A percentile compares a stretch with the other conserved stretches of the same genome.
phyloP scores from a whole-genome alignment of 148 eudicot genomes.

The Polygonum aviculare region DNA sequence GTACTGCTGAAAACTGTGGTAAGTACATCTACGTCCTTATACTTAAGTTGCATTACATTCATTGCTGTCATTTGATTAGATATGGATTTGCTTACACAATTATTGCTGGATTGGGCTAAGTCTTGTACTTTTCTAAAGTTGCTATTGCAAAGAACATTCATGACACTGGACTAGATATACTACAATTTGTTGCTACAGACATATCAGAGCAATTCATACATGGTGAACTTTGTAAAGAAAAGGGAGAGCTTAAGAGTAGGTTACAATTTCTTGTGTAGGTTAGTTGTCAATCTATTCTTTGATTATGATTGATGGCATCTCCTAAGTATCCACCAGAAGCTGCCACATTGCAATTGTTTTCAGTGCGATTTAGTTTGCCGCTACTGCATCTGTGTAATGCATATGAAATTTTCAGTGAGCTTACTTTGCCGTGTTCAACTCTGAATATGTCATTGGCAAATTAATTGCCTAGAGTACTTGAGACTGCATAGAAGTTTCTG shows the following conservation, averaged over 20 bases:
- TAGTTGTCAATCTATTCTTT: neutral
- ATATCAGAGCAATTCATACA: neutral
- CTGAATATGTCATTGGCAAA: neutral
- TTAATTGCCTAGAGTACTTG: neutral
- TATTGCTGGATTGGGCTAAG: neutral
- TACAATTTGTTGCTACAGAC: neutral
- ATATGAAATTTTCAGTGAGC: neutral
- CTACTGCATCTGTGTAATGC: neutral
- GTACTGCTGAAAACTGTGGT: conserved; percentile 79
- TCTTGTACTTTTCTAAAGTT: neutral
- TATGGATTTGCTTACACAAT: neutral
- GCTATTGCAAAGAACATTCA: neutral
- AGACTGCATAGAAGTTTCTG: neutral
- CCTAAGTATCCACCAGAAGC: neutral
- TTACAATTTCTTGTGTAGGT: neutral
- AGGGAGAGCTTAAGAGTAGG: neutral
- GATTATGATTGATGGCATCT: neutral
- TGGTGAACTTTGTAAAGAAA: neutral
- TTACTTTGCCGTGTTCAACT: neutral
- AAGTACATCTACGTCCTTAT: neutral
- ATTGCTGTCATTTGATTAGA: neutral
- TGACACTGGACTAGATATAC: neutral
- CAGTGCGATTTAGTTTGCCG: neutral
- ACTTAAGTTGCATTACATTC: neutral
- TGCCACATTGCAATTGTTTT: neutral